Evolutionary conservation across 116 monocot genomes (phyloP), one percentile per base, ranked within the genome.

Genomic region (Cymodocea nodosa): DNA sequence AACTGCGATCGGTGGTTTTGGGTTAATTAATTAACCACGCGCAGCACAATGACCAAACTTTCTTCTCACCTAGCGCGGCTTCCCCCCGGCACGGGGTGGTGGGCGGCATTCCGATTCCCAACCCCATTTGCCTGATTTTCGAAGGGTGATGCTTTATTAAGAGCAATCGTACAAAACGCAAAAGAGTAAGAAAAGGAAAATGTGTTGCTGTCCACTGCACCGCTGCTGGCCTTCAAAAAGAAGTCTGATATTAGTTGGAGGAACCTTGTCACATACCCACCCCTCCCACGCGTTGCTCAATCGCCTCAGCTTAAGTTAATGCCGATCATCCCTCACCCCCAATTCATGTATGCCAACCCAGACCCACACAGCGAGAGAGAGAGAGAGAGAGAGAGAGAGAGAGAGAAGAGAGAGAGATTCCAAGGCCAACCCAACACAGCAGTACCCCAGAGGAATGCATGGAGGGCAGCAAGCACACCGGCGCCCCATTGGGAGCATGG

Each of bases 401-500:
- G 49, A 60, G 30, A 35, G 22, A 35, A 16, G 50, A 30, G 49
- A n/a, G 23, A 15, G 71, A 61, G 50, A 70, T 50, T 61, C 50
- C 66, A 44, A 35, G 7, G 25, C 34, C 35, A 34, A 59, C 35
- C 35, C 20, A 49, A 64, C 50, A 59, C 23, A 50, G 60, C 20
- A 56, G 55, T 9, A 15, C 35, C 14, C 4, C 35, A 60, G 60
- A 60, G 35, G 60, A 15, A 35, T 67, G 77, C 77, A 72, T 78
- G 72, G 56, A 40, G 22, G 13, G 66, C 71, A 77, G 77, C 10
- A 60, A 60, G 24, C 67, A 56, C 13, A 53, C n/a, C 14, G 62
- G 34, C 54, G 18, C 24, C 18, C 70, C 59, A 79, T 79, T 79
- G 79, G 79, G 11, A 74, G 79, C 68, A 79, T 71, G 70, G 23